Percentiles rank a stretch among this genome's conserved stretches.
Evolutionary conservation across 495 filamentous ascomycete genomes (phyloP).

Genomic region (Penicillium fimorum): DNA sequence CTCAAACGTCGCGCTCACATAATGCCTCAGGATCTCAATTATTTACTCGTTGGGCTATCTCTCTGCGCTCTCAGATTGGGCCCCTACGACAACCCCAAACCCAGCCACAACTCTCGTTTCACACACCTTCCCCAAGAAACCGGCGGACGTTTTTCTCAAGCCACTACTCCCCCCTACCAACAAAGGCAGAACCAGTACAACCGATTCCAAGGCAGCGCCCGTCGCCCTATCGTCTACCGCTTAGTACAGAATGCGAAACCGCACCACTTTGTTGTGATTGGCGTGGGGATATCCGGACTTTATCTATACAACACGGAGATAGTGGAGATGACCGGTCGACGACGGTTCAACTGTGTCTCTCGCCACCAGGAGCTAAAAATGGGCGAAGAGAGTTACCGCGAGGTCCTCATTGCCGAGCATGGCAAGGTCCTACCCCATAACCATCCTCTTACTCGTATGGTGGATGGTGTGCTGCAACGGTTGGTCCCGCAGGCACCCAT

Average conservation of each 20-base stretch:
- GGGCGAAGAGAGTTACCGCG: conserved; percentile 50
- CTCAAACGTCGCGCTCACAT: background rate
- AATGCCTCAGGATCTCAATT: background rate
- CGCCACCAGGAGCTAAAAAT: conserved; percentile 53
- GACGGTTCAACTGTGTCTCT: conserved; percentile 76
- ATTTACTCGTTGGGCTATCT: background rate
- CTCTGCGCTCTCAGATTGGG: background rate
- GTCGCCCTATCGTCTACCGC: conserved; percentile 17
- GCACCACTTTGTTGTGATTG: conserved; percentile 36
- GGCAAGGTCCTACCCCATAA: conserved; percentile 49
- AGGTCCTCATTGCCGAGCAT: conserved; percentile 48
- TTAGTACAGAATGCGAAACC: conserved; percentile 29
- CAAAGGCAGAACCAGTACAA: conserved; percentile 28
- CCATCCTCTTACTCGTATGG: conserved; percentile 53
- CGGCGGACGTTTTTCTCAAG: conserved; percentile 23
- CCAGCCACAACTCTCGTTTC: background rate
- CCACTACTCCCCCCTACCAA: conserved; percentile 10
- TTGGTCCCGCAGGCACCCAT: conserved; percentile 70
- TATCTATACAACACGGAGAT: conserved; percentile 74
- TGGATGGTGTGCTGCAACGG: conserved; percentile 66
- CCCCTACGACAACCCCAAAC: background rate
- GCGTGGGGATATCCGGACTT: conserved; percentile 43
- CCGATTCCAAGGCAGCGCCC: conserved; percentile 27
- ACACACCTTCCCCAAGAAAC: background rate
- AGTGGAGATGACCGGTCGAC: conserved; percentile 75